Base-by-base conservation (phyloP, 129 eudicot species). In the Pittosporum tobira region DNA sequence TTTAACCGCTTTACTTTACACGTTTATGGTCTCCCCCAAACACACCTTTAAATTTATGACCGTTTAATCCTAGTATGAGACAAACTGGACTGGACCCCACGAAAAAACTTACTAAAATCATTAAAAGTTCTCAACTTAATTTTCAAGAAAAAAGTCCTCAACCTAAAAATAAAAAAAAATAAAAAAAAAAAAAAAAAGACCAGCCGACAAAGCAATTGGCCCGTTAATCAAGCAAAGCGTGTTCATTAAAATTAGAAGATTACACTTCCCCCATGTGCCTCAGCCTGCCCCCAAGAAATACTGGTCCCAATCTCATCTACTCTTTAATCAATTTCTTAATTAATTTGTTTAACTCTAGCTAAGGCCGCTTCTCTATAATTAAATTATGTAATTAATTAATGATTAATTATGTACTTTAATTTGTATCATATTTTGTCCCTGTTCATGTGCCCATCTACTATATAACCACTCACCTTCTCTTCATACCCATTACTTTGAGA, bases 151-250 rank as follows among this genome's bases (percentile, higher is more conserved):
- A n/a, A n/a, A n/a, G n/a, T n/a, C n/a, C n/a, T n/a, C n/a, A n/a
- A n/a, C n/a, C n/a, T n/a, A n/a, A n/a, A n/a, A n/a, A n/a, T n/a
- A n/a, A n/a, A n/a, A n/a, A n/a, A n/a, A n/a, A n/a, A n/a, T n/a
- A n/a, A n/a, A n/a, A 24, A 40, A 3, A 4, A 13, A 6, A 7
- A 67, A 61, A 0, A 1, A 68, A 48, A 15, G 51, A 56, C 61
- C 58, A 51, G 48, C 75, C 75, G 71, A 68, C 71, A 51, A 63
- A 53, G 57, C 40, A 52, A 36, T 77, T 44, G 67, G 64, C 28
- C 82, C 77, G 63, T 46, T 60, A 77, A 68, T 68, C 61, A 74
- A 48, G 67, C 75, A 61, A 62, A 53, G 67, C 72, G 68, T 70
- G 68, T 60, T 46, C 18, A 62, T 6, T 19, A 46, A 29, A 56